These are phyloP conservation scores for Jatropha curcas DNA, from an alignment of 345 rosid species.

Conservation along the genomic window DNA sequence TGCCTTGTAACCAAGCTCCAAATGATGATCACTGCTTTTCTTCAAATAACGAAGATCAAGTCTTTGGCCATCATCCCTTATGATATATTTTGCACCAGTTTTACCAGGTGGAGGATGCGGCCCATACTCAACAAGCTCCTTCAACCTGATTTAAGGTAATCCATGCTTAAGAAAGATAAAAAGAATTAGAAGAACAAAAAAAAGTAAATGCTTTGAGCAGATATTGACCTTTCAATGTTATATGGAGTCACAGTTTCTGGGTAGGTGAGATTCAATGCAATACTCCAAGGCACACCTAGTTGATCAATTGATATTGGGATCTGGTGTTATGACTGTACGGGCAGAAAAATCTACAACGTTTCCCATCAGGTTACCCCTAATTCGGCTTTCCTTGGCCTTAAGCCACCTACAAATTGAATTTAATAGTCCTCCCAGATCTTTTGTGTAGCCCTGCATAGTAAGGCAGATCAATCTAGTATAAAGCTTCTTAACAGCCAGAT, in stretches of 20 bases:
- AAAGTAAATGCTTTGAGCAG: not conserved
- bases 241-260: conserved; percentile 97
- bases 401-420: conserved; percentile 95
- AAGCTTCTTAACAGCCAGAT: no score
- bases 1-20: conserved; percentile 97
- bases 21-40: conserved; percentile 98
- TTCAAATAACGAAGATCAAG: conserved; percentile 96
- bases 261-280: conserved; percentile 90
- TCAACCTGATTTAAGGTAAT: conserved; percentile 55
- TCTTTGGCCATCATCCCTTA: conserved; percentile 97
- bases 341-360: no score
- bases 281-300: conserved; percentile 98
- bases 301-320: conserved; percentile 90
- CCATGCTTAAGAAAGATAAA: conserved; percentile 4
- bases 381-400: conserved; percentile 97
- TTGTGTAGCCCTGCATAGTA: conserved; percentile 92
- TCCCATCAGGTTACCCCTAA: conserved; percentile 93
- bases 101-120: conserved; percentile 99
- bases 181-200: not conserved
- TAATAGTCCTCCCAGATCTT: conserved; percentile 96
- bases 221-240: no score
- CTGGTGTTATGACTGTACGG: no score
- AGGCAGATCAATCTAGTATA: conserved; percentile 16
- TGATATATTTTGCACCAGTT: conserved; percentile 95
- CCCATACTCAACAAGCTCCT: conserved; percentile 95